Percentiles rank a stretch among this genome's conserved stretches.
These are phyloP conservation scores for Microbotryomycetes sp. DNA, from an alignment of 1,284 basidiomycete species.

Conservation along the genomic window DNA sequence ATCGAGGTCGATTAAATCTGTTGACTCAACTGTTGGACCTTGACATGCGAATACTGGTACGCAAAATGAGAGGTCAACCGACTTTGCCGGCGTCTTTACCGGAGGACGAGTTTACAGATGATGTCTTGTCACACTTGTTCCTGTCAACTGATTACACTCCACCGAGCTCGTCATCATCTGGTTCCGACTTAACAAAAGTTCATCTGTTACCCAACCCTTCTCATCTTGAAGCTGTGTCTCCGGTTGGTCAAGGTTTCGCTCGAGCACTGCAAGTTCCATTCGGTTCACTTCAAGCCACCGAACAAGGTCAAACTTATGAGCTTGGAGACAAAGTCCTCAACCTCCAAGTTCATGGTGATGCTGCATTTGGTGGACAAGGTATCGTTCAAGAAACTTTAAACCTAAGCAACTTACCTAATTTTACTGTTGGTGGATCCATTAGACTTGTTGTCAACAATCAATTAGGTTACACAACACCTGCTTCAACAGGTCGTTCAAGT, in stretches of 20 bases:
- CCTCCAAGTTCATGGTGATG: conserved; percentile 82
- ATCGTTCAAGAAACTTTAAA: conserved; percentile 81
- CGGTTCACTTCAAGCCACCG: not conserved
- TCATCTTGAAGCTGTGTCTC: conserved; percentile 79
- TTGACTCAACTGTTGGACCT: conserved; percentile 69
- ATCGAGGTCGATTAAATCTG: conserved; percentile 78
- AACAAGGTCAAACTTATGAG: conserved; percentile 39
- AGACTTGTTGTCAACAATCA: conserved; percentile 77
- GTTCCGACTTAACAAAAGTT: conserved; percentile 54
- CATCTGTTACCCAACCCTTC: conserved; percentile 80
- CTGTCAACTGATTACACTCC: conserved; percentile 17
- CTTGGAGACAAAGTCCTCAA: conserved; percentile 79
- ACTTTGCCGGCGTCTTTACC: conserved; percentile 39
- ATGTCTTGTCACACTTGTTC: conserved; percentile 79
- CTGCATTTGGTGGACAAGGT: conserved; percentile 81
- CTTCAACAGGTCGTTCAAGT: conserved; percentile 70
- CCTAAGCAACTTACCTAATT: conserved; percentile 73
- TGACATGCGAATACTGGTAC: conserved; percentile 62
- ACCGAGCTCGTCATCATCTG: not conserved
- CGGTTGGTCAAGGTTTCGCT: conserved; percentile 64
- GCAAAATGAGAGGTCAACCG: conserved; percentile 68
- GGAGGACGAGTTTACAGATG: conserved; percentile 57
- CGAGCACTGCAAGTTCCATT: conserved; percentile 29
- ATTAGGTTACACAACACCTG: conserved; percentile 79
- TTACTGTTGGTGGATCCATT: conserved; percentile 77